Conservation (phyloP, 1,139 yeast species). For the Taphrina populina region DNA sequence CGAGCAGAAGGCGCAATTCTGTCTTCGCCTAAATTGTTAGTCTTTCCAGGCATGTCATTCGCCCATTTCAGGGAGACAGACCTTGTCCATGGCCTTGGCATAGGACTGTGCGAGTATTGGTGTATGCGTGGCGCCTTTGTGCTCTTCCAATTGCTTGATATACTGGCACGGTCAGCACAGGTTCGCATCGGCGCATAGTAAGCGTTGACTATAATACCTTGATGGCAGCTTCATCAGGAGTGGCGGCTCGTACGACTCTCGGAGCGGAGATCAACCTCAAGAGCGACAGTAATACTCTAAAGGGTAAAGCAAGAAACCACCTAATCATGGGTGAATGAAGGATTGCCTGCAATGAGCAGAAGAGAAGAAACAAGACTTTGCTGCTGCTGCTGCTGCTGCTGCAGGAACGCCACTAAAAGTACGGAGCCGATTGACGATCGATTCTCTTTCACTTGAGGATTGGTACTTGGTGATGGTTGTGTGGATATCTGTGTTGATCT, state of each 20-base stretch:
- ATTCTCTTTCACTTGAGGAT: no score
- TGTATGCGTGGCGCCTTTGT: slow-evolving; percentile 31
- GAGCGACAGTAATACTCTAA: slow-evolving; percentile 7
- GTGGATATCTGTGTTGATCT: no score
- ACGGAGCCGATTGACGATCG: no score
- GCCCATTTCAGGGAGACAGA: background rate
- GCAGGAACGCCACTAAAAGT: no score
- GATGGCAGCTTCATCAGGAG: slow-evolving; percentile 15
- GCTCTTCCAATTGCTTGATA: slow-evolving; percentile 3
- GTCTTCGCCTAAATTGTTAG: slow-evolving; percentile 46
- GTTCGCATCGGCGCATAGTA: background rate
- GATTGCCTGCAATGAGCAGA: no score
- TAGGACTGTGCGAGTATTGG: slow-evolving; percentile 53
- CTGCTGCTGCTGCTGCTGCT: no score
- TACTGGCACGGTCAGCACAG: slow-evolving; percentile 9
- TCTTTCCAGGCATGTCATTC: background rate
- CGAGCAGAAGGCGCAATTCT: slow-evolving; percentile 66
- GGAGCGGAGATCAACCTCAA: slow-evolving; percentile 11
- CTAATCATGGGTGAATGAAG: no score
- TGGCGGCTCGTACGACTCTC: background rate
- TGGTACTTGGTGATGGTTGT: no score
- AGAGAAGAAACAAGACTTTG: no score
- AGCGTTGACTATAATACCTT: background rate
- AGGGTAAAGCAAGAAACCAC: slow-evolving; percentile 17
- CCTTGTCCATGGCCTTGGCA: slow-evolving; percentile 13